Evolutionary conservation across 495 filamentous ascomycete species (phyloP).

Genomic region (Chaetomium fimeti): DNA sequence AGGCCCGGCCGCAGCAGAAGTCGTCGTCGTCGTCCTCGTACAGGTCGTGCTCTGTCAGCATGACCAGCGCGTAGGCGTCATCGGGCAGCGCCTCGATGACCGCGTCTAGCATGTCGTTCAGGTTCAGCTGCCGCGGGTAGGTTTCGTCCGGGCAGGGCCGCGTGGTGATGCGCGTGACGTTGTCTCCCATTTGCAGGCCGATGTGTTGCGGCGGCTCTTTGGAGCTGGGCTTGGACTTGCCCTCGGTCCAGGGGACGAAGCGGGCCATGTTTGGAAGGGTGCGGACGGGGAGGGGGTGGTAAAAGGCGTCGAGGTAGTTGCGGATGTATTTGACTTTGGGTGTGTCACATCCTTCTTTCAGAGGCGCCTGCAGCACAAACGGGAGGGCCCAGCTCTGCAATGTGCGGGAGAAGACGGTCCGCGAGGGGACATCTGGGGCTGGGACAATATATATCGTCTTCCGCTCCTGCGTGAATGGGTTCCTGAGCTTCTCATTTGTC

Average conservation of each 20-base stretch:
- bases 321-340: conserved; percentile 42
- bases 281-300: conserved; percentile 57
- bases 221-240: background rate
- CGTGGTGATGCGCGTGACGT: conserved; percentile 53
- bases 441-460: conserved; percentile 57
- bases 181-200: conserved; percentile 42
- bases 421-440: conserved; percentile 39
- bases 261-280: conserved; percentile 35
- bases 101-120: conserved; percentile 63
- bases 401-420: conserved; percentile 29
- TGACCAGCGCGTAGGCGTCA: conserved; percentile 59
- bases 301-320: conserved; percentile 60
- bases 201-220: conserved; percentile 33
- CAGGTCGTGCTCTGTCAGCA: conserved; percentile 61
- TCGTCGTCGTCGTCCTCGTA: conserved; percentile 67
- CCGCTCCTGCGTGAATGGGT: conserved; percentile 48
- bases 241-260: conserved; percentile 51
- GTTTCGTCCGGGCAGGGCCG: conserved; percentile 49
- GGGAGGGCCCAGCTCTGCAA: conserved; percentile 44
- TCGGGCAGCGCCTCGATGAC: conserved; percentile 54
- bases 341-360: background rate
- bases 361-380: conserved; percentile 1
- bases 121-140: conserved; percentile 57
- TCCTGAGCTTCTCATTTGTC: conserved; percentile 51
- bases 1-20: conserved; percentile 66